Percentiles rank a stretch among this genome's conserved stretches.
Conservation (phyloP, 2,329 filamentous ascomycete species). For the Cryphonectria japonica region DNA sequence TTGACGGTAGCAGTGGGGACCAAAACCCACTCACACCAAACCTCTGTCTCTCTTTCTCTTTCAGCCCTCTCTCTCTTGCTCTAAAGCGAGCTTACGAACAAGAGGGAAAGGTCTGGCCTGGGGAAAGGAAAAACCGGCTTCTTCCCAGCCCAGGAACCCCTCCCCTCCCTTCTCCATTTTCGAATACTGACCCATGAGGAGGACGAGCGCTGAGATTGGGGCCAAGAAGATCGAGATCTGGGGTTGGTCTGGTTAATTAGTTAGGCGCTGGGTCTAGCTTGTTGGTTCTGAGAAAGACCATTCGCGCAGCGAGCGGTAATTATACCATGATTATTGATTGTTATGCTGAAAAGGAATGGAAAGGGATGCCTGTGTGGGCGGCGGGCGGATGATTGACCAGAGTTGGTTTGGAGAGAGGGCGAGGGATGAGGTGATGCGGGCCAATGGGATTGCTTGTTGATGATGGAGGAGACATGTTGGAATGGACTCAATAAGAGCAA, state of each 20-base stretch:
- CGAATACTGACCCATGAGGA: neutral
- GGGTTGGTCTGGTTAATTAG: neutral
- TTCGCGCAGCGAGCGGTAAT: neutral
- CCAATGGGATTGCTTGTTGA: too few species aligned
- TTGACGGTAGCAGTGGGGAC: conserved; percentile 23
- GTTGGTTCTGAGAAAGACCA: neutral
- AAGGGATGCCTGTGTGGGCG: neutral
- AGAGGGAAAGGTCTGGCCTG: neutral
- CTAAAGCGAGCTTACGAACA: neutral
- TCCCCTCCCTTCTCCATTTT: neutral
- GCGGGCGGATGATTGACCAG: neutral
- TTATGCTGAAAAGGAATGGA: neutral
- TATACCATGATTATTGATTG: neutral
- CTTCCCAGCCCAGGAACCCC: neutral
- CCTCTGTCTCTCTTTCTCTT: neutral
- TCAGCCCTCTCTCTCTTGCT: neutral
- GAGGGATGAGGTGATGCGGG: too few species aligned
- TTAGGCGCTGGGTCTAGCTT: neutral
- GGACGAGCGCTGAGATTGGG: neutral
- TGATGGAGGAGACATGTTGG: neutral
- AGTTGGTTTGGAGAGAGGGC: too few species aligned
- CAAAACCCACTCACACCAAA: neutral
- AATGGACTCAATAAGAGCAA: neutral
- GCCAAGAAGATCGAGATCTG: neutral
- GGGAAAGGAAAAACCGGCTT: neutral